Base-by-base conservation (phyloP, 2,329 filamentous ascomycete genomes). In the Colletotrichum phormii region DNA sequence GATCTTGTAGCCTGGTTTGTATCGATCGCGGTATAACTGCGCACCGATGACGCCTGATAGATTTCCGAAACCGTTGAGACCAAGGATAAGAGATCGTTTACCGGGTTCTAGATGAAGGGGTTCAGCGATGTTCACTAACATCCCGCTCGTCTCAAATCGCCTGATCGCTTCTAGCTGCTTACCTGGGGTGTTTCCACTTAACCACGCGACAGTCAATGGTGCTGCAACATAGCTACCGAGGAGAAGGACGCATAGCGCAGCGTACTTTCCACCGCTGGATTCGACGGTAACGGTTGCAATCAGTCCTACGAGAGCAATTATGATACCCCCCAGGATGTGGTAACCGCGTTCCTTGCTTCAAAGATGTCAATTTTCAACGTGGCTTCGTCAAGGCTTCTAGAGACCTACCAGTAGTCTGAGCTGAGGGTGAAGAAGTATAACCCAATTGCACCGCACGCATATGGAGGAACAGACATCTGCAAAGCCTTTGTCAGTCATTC, bases 1-100 rank as follows among this genome's bases (percentile, higher is more conserved):
- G 7, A 75, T 64, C 29, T 74, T 68, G 74, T 82, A 83, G 24
- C 68, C 72, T 1, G 81, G 81, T 18, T 76, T 78, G 65, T 81
- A 82, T 67, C 78, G 72, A 8, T 77, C 72, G 26, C 77, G 75
- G 69, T 78, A 82, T 8, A 81, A 69, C 66, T 77, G 75, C 26
- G 79, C 76, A 11, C 79, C 79, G 49, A 81, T 74, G 11, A 81
- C 77, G 15, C 80, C 80, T 1, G 80, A 78, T 31, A 81, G 74
- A 60, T 81, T 82, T 4, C 80, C 80, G 77, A 77, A 81, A 9
- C 81, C 81, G 67, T 81, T 82, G 54, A 80, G 77, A 24, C 80
- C 81, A 54, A 82, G 75, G 22, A 81, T 75, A n/a, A 81, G 75
- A 3, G 78, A 77, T 8, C 81, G 75, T 67, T 81, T 82, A 2